These are phyloP conservation scores for Saccharomyces hybrid DNA, from an alignment of 1,139 yeast species.

Conservation along the genomic window DNA sequence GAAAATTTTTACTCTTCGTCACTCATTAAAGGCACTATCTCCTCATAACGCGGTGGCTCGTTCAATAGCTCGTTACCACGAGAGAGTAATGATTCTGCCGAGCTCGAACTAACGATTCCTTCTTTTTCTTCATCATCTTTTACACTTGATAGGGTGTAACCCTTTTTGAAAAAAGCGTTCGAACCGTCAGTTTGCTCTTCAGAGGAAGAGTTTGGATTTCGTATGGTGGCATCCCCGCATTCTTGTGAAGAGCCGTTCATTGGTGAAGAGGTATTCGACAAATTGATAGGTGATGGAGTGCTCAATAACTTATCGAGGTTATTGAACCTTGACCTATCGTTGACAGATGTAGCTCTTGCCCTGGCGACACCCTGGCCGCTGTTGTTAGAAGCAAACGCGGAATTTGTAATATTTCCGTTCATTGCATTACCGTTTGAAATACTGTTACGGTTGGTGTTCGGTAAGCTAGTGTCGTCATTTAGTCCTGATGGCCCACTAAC, in stretches of 20 bases:
- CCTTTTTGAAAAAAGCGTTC: constrained; percentile 9
- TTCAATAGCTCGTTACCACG: neutral
- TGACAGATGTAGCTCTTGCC: neutral
- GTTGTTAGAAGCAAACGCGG: constrained; percentile 4
- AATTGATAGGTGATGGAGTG: neutral
- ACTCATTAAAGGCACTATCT: constrained; percentile 14
- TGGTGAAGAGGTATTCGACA: neutral
- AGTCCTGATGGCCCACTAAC: constrained; percentile 11
- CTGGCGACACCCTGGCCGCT: neutral
- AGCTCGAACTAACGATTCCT: neutral
- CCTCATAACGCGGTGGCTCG: constrained; percentile 24
- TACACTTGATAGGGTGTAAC: constrained; percentile 5
- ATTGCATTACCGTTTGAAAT: constrained; percentile 1
- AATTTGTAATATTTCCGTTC: constrained; percentile 1
- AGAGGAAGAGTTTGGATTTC: neutral
- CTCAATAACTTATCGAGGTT: constrained; percentile 14
- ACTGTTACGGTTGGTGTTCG: neutral
- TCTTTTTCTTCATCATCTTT: neutral
- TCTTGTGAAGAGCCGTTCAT: neutral
- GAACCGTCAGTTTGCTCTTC: neutral
- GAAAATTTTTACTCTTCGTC: constrained; percentile 7
- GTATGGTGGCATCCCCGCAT: neutral
- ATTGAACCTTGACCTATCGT: constrained; percentile 9
- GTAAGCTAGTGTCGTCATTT: neutral
- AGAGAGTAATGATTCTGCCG: neutral